Evolutionary conservation across 345 rosid species (phyloP).

Genomic region (Laguncularia racemosa): DNA sequence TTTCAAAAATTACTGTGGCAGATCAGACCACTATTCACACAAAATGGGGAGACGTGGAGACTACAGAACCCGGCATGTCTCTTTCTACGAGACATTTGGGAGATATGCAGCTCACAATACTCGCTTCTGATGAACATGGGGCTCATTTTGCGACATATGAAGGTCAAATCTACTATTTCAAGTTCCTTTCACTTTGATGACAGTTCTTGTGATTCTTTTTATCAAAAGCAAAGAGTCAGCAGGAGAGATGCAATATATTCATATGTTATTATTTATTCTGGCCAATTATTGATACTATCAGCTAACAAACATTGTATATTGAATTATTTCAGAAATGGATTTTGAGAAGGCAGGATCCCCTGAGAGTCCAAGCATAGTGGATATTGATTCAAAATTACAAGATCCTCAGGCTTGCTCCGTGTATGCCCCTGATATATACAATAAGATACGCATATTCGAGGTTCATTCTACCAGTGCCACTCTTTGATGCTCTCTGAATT

Average conservation of each 20-base stretch:
- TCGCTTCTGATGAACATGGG: conserved; percentile 8
- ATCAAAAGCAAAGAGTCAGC: too few species aligned
- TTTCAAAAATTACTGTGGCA: conserved; percentile 66
- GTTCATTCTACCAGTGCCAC: conserved; percentile 29
- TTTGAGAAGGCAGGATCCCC: conserved; percentile 22
- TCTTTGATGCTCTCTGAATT: not conserved
- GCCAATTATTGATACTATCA: not conserved
- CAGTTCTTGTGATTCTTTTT: too few species aligned
- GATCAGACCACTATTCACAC: conserved; percentile 30
- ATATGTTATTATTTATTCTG: too few species aligned
- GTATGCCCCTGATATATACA: conserved; percentile 71
- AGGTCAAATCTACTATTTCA: conserved; percentile 21
- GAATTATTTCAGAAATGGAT: conserved; percentile 39
- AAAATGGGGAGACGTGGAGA: conserved; percentile 21
- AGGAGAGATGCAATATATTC: too few species aligned
- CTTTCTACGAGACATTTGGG: conserved; percentile 13
- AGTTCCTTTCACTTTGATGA: not conserved
- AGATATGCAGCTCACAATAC: conserved; percentile 11
- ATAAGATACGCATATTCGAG: conserved; percentile 56
- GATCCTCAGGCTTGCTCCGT: conserved; percentile 71
- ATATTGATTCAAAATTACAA: conserved; percentile 61
- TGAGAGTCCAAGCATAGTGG: conserved; percentile 29
- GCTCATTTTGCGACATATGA: conserved; percentile 14
- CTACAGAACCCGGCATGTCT: conserved; percentile 11
- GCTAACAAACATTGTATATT: conserved; percentile 14